A percentile compares a stretch with the other conserved stretches of the same genome.
Conservation (phyloP, 2,329 filamentous ascomycete genomes). For the Cladophialophora bantiana region DNA sequence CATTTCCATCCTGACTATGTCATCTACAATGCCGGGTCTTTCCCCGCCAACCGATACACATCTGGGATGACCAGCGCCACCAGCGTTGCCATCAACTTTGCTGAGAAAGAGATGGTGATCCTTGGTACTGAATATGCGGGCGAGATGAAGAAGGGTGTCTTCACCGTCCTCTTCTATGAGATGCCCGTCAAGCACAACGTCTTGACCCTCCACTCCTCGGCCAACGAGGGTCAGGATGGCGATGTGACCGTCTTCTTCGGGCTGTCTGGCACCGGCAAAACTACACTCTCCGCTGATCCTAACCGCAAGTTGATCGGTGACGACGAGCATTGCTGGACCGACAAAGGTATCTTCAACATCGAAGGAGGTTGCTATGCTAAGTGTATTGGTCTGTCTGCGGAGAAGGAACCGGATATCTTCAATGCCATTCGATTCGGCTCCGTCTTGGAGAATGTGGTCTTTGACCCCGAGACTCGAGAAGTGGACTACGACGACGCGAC, state of each 20-base stretch:
- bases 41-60: constrained; percentile 98
- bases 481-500: constrained; percentile 97
- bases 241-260: constrained; percentile 99
- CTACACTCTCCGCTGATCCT: constrained; percentile 93
- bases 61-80: constrained; percentile 98
- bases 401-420: constrained; percentile 99
- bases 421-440: constrained; percentile 95
- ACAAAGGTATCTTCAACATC: constrained; percentile 98
- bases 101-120: constrained; percentile 99
- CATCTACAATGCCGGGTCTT: constrained; percentile 98
- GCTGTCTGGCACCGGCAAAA: constrained; percentile 98
- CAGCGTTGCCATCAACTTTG: constrained; percentile 98
- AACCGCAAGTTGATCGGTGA: constrained; percentile 97
- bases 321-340: constrained; percentile 99
- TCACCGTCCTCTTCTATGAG: constrained; percentile 99
- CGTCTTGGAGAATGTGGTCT: constrained; percentile 98
- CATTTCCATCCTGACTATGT: constrained; percentile 99
- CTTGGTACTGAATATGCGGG: constrained; percentile 98
- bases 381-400: constrained; percentile 93
- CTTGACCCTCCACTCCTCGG: constrained; percentile 95
- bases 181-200: constrained; percentile 99
- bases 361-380: constrained; percentile 99
- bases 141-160: constrained; percentile 98
- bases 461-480: constrained; percentile 84
- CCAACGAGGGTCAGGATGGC: constrained; percentile 92